Evolutionary conservation across 108 stramenopile genomes (phyloP).

Genomic region (Chaetoceros tenuissimus): DNA sequence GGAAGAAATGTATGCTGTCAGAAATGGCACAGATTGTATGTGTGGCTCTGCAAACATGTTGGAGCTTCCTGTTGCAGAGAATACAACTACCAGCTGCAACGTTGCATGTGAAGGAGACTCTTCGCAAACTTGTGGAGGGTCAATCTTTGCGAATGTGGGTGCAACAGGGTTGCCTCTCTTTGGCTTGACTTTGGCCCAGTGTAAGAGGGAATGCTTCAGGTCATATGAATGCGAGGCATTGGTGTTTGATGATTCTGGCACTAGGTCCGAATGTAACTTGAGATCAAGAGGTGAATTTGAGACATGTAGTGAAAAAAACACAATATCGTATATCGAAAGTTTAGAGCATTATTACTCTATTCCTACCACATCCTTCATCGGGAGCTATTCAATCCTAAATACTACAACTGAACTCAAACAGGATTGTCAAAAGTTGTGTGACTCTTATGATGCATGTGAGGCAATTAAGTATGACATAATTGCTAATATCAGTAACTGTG

Average conservation of each 20-base stretch:
- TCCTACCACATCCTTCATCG: background rate
- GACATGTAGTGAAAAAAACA: background rate
- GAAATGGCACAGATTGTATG: background rate
- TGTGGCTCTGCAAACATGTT: background rate
- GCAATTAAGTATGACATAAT: background rate
- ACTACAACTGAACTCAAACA: background rate
- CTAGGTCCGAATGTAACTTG: background rate
- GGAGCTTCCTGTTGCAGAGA: background rate
- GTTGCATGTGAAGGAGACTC: background rate
- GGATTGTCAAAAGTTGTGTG: background rate
- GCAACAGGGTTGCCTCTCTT: background rate
- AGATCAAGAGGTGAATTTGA: conserved; percentile 1
- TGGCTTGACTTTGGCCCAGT: background rate
- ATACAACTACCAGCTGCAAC: background rate
- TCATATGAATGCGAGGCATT: background rate
- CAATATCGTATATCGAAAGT: background rate
- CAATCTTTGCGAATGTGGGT: background rate
- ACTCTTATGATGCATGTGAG: background rate
- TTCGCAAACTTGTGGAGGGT: background rate
- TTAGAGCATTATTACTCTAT: background rate
- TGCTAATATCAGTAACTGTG: background rate
- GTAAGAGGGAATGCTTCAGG: background rate
- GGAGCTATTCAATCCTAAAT: background rate
- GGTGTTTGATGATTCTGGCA: background rate
- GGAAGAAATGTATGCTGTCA: background rate